A percentile compares a stretch with the other conserved stretches of the same genome.
Evolutionary conservation across 768 basidiomycete genomes (phyloP).

Genomic region (Lyophyllum shimeji): DNA sequence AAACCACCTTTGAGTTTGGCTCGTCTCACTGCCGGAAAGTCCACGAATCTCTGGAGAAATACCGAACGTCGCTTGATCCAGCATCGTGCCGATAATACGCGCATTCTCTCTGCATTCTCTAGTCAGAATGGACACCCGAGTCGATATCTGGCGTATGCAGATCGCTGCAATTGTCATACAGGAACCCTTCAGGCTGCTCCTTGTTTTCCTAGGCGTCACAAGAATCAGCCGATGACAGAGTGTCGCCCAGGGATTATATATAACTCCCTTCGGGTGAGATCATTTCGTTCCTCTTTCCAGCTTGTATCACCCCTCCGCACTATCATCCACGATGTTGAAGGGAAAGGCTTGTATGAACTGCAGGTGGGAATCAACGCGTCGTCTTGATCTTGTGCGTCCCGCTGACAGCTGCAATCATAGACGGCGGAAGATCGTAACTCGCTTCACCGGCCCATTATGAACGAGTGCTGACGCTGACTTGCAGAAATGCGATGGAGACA

Average conservation of each 20-base stretch:
- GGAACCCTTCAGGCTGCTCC: background rate
- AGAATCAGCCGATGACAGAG: background rate
- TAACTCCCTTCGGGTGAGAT: background rate
- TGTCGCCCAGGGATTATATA: background rate
- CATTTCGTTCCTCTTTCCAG: background rate
- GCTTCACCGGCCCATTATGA: background rate
- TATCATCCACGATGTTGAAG: conserved; percentile 10
- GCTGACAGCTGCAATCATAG: conserved; percentile 22
- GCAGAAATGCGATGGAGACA: conserved; percentile 55
- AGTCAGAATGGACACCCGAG: background rate
- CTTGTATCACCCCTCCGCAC: background rate
- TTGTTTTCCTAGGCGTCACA: background rate
- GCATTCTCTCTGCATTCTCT: background rate
- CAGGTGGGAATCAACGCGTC: conserved; percentile 32
- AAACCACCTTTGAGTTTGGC: conserved; percentile 1
- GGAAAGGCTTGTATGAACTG: conserved; percentile 55
- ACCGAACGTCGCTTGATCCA: background rate
- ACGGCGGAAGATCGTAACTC: conserved; percentile 47
- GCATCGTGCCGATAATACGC: background rate
- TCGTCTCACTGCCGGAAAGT: background rate
- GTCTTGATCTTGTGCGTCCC: background rate
- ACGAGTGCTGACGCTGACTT: background rate
- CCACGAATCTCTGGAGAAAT: background rate
- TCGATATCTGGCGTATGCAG: background rate
- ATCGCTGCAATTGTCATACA: background rate